Base-by-base conservation (phyloP, 768 basidiomycete genomes). In the Imleria badia region DNA sequence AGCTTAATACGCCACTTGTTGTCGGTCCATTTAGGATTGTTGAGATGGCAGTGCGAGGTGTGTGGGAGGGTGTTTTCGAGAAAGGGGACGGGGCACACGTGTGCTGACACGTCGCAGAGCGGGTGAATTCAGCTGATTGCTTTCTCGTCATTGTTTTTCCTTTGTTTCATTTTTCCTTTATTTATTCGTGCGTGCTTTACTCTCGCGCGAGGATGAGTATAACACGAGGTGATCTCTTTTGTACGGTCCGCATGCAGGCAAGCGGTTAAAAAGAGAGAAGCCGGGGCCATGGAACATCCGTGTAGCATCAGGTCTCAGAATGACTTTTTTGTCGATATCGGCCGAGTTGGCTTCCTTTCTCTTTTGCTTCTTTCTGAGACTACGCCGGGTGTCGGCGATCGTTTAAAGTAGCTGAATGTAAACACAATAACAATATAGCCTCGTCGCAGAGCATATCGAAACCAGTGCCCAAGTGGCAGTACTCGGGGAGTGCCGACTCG, bases 1-100 rank as follows among this genome's bases (percentile, higher is more conserved):
- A 66, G 61, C 35, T n/a, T 65, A 2, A 38, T 58, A 17, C 47
- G 64, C 0, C 64, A 65, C 34, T n/a, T 65, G 19, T 43, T 58
- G 45, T n/a, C 61, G 0, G 58, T 66, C 1, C 64, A 65, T 36
- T 8, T 65, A 23, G 39, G 43, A 1, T 3, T 64, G 15, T 19
- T 65, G 35, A 44, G 17, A 29, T 64, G 62, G 63, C 39, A 15
- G 2, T 64, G 62, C 20, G 55, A 48, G 6, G 22, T 5, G 13
- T 64, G 62, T n/a, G 45, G 51, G 1, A 61, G 19, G 55, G 17
- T 42, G 7, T 58, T 64, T 48, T 61, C 62, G 45, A 52, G 62
- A 14, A 61, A n/a, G 40, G 62, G 51, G 5, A 58, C 59, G 6
- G 29, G 23, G 5, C 62, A 64, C 26, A 39, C 40, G 9, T 65